Evolutionary conservation across 2,329 filamentous ascomycete species (phyloP).

Genomic region (Colletotrichum zoysiae): DNA sequence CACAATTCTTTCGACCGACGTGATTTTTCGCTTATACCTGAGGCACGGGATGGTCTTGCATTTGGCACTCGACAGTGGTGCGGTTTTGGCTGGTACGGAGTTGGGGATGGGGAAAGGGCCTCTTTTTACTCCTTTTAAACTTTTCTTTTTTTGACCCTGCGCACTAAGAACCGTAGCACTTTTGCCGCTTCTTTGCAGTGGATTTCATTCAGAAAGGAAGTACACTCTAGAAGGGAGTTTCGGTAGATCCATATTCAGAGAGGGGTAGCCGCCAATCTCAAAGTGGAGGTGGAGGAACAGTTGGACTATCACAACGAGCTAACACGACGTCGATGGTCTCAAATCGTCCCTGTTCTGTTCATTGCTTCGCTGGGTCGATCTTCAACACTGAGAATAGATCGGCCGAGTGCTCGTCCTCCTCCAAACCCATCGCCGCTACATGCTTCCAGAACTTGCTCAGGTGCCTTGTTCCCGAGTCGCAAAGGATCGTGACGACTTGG

Average conservation of each 20-base stretch:
- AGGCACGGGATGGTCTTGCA: conserved; percentile 41
- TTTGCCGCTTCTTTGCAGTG: conserved; percentile 24
- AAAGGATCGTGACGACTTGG: conserved; percentile 84
- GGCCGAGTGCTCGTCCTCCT: conserved; percentile 64
- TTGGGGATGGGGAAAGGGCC: conserved; percentile 38
- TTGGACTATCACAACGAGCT: conserved; percentile 12
- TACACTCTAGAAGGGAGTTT: conserved; percentile 31
- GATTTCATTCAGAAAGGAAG: not conserved
- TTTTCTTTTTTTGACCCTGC: conserved; percentile 20
- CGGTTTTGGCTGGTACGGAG: conserved; percentile 41
- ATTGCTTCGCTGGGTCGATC: conserved; percentile 49
- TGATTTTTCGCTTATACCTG: conserved; percentile 41
- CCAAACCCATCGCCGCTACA: conserved; percentile 76
- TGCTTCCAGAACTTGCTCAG: conserved; percentile 88
- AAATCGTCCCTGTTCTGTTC: not conserved
- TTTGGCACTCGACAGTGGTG: conserved; percentile 38
- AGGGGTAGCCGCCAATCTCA: not conserved
- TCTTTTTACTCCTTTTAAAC: conserved; percentile 35
- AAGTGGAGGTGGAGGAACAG: not conserved
- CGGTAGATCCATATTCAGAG: conserved; percentile 32
- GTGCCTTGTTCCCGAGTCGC: conserved; percentile 85
- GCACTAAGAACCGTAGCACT: conserved; percentile 26
- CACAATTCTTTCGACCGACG: conserved; percentile 29
- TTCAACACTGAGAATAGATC: conserved; percentile 66
- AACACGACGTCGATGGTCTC: conserved; percentile 11